A percentile compares a stretch with the other conserved stretches of the same genome.
These are phyloP conservation scores for Theobroma grandiflorum DNA, from an alignment of 441 rosid species.

Conservation along the genomic window DNA sequence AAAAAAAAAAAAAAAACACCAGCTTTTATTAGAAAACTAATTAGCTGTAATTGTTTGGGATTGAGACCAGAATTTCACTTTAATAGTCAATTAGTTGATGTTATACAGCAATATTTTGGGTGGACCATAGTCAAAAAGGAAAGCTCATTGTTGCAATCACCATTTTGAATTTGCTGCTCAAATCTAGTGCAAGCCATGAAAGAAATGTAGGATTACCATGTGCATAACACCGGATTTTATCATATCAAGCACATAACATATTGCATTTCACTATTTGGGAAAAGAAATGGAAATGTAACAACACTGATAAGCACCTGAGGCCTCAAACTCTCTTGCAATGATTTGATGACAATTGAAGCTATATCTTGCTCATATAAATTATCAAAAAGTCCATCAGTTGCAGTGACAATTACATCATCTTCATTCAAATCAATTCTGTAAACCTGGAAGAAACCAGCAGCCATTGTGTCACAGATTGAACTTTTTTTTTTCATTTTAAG, in stretches of 20 bases:
- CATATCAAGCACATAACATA: neutral
- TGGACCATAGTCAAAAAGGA: neutral
- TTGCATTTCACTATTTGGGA: neutral
- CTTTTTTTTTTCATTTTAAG: neutral
- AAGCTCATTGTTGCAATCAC: neutral
- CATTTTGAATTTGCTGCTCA: neutral
- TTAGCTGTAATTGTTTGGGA: neutral
- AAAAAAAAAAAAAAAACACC: no score
- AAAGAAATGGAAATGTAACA: neutral
- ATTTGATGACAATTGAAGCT: conserved; percentile 50
- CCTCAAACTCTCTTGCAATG: conserved; percentile 51
- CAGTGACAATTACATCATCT: conserved; percentile 66
- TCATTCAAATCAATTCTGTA: conserved; percentile 61
- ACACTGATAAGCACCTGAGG: conserved; percentile 58
- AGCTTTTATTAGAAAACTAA: neutral
- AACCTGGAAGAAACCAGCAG: conserved; percentile 40
- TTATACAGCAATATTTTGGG: neutral
- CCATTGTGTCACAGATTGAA: neutral
- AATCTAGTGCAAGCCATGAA: neutral
- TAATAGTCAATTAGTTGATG: neutral
- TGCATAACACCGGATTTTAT: neutral
- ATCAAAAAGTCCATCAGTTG: conserved; percentile 83
- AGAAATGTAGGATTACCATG: neutral
- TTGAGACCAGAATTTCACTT: neutral
- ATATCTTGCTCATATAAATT: conserved; percentile 76